phyloP scores from a whole-genome alignment of 441 rosid genomes.

The Adansonia grandidieri region DNA sequence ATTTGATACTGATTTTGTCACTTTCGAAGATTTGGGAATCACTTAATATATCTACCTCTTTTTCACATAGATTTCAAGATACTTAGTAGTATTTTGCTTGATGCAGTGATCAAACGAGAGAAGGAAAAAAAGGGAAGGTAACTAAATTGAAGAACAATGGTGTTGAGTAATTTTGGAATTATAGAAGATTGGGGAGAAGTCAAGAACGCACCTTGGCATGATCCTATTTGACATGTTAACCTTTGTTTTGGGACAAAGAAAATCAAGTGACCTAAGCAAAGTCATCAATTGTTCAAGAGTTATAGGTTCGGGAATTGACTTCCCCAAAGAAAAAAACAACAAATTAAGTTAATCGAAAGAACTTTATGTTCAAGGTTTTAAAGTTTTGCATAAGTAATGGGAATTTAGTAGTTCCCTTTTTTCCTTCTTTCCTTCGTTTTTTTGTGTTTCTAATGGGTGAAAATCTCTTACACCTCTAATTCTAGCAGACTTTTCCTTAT shows the following conservation, averaged over 20 bases:
- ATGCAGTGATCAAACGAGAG: conserved; percentile 20
- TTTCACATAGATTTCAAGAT: not conserved
- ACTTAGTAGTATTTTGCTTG: not conserved
- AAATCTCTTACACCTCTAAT: conserved; percentile 17
- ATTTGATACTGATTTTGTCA: not conserved
- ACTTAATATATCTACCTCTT: not conserved
- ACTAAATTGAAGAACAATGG: conserved; percentile 27
- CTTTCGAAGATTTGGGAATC: not conserved
- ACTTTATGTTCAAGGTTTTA: conserved; percentile 14
- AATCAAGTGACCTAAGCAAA: not conserved
- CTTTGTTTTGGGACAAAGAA: conserved; percentile 10
- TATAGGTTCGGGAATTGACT: conserved; percentile 94
- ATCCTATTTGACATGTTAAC: conserved; percentile 35
- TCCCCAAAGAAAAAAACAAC: conserved; percentile 32
- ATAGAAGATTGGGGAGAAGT: conserved; percentile 52
- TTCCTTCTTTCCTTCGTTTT: conserved; percentile 26
- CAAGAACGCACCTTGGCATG: conserved; percentile 90
- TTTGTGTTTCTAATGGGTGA: conserved; percentile 16
- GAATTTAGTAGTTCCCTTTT: not conserved
- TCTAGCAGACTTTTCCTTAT: conserved; percentile 20
- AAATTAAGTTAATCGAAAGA: not conserved
- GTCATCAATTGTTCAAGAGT: conserved; percentile 29
- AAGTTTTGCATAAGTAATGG: conserved; percentile 23
- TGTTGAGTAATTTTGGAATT: conserved; percentile 26
- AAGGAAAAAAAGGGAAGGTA: conserved; percentile 12